Evolutionary conservation across 176 grass and related monocot genomes (phyloP), one percentile per base, ranked within the genome.

Genomic region (Eremochloa ophiuroides): DNA sequence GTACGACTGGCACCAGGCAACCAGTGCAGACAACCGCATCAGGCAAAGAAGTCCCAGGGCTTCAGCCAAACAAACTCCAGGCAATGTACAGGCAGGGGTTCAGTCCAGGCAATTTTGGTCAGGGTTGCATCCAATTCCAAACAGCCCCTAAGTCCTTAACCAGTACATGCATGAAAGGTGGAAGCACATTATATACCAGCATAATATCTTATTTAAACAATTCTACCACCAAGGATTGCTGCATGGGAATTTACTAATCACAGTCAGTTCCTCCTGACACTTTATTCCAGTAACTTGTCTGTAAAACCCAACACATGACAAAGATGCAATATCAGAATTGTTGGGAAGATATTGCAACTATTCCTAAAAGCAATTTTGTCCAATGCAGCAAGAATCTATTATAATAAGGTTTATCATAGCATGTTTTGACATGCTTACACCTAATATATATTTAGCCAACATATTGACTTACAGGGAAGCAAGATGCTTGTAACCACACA

Each of bases 401-500:
- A 43, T 20, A 80, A 66, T 50, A 72, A 44, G 58, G 20, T 86
- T 66, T 46, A 46, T 14, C 69, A 20, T 77, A 85, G 61, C 6
- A 17, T 14, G 30, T 79, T 72, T 75, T 13, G 6, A 58, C 62
- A 42, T 56, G 51, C 22, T 56, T 56, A 55, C 18, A 55, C 48
- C 61, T 74, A 31, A 65, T 50, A 73, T 53, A 42, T 31, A 39
- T 39, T 40, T 47, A 61, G 26, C 43, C 12, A 6, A 61, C 6
- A 16, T 34, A 8, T 62, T 42, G 46, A 71, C 65, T 71, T 76
- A 44, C 5, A 82, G n/a, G 46, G 83, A 13, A 30, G 51, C 72
- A 82, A 65, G 27, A 69, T 76, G 69, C 29, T 71, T 86, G 18
- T 29, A 84, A 72, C 34, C 9, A 14, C 17, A 48, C 69, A 56